A percentile compares a stretch with the other conserved stretches of the same genome.
Evolutionary conservation across 371 early-diverging fungal genomes (phyloP).

Genomic region (Actinomucor elegans): DNA sequence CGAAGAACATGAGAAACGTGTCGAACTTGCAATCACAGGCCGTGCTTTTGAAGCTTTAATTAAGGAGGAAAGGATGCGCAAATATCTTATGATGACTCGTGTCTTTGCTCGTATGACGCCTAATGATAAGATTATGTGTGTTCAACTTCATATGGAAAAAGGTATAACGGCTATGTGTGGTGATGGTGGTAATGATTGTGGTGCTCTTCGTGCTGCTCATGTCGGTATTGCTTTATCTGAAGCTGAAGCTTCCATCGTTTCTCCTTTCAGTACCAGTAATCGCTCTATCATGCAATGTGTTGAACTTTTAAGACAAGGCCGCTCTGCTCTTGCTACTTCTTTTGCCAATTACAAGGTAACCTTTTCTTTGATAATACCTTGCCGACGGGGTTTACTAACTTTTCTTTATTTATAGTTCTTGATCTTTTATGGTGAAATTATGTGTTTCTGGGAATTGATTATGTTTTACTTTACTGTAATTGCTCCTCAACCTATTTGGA

Average conservation of each 20-base stretch:
- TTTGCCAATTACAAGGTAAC: conserved; percentile 81
- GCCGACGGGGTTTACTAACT: too few species aligned
- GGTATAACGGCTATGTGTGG: conserved; percentile 89
- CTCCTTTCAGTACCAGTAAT: conserved; percentile 74
- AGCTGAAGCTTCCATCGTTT: conserved; percentile 78
- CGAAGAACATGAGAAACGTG: conserved; percentile 27
- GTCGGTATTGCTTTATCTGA: conserved; percentile 87
- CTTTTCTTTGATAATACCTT: too few species aligned
- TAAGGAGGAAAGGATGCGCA: conserved; percentile 36
- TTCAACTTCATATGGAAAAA: conserved; percentile 73
- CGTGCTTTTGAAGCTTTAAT: conserved; percentile 61
- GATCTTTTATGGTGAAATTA: conserved; percentile 76
- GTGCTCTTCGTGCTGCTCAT: conserved; percentile 88
- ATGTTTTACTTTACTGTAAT: conserved; percentile 72
- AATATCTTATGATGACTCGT: conserved; percentile 51
- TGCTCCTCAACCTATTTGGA: conserved; percentile 71
- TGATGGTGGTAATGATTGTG: conserved; percentile 96
- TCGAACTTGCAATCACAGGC: conserved; percentile 75
- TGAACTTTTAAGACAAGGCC: conserved; percentile 70
- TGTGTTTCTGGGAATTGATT: conserved; percentile 67
- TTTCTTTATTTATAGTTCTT: too few species aligned
- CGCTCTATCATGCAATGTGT: conserved; percentile 72
- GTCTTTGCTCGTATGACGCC: conserved; percentile 86
- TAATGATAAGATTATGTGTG: conserved; percentile 68
- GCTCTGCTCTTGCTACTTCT: conserved; percentile 74